phyloP scores from a whole-genome alignment of 1,284 basidiomycete genomes.

The Cryptococcus sp. region DNA sequence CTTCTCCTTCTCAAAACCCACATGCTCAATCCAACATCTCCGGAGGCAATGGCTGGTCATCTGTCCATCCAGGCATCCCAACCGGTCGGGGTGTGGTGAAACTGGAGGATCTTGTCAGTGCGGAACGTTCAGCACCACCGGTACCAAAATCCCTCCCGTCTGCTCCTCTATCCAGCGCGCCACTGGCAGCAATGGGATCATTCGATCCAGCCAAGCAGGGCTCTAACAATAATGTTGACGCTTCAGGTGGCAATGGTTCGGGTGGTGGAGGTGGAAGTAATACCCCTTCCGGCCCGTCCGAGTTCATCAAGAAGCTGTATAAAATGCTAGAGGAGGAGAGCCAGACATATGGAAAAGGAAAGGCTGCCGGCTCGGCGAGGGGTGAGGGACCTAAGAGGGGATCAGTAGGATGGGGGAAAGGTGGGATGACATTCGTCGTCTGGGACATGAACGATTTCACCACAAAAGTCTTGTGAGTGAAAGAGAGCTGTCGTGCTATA shows the following conservation, averaged over 20 bases:
- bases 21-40: neutral
- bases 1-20: conserved; percentile 10
- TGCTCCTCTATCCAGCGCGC: conserved; percentile 5
- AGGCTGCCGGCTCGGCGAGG: conserved; percentile 31
- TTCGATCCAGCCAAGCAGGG: conserved; percentile 4
- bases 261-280: conserved; percentile 8
- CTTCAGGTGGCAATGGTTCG: neutral
- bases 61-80: conserved; percentile 12
- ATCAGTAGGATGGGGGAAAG: conserved; percentile 75
- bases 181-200: conserved; percentile 2
- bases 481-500: neutral
- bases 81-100: conserved; percentile 19
- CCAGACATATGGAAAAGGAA: conserved; percentile 39
- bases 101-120: conserved; percentile 25
- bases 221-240: neutral
- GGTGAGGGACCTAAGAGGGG: conserved; percentile 36
- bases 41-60: conserved; percentile 14
- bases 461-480: conserved; percentile 70
- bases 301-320: conserved; percentile 96
- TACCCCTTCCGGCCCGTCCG: conserved; percentile 53
- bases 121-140: neutral
- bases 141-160: neutral
- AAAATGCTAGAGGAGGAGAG: conserved; percentile 60
- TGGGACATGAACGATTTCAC: conserved; percentile 99
- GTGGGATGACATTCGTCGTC: conserved; percentile 89